Percentiles rank a stretch among this genome's conserved stretches.
Evolutionary conservation across 73 alveolate genomes (phyloP).

Genomic region (Paramecium octaurelia): DNA sequence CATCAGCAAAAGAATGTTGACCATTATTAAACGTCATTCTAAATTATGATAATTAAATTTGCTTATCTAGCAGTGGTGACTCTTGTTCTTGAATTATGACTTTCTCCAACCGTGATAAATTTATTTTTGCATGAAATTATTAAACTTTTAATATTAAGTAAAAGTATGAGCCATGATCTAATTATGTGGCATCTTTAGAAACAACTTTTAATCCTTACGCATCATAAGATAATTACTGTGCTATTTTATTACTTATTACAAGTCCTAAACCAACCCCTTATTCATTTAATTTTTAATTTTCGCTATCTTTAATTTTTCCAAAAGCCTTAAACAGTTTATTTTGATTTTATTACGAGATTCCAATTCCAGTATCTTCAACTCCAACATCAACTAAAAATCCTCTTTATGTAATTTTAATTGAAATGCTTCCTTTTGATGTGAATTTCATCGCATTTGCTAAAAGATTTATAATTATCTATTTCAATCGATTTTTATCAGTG

Average conservation of each 20-base stretch:
- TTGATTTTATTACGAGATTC: slow-evolving; percentile 50
- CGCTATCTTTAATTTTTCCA: slow-evolving; percentile 43
- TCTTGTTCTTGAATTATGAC: neutral
- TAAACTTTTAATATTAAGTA: neutral
- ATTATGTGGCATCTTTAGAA: neutral
- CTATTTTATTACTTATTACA: neutral
- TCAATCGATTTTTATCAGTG: slow-evolving; percentile 58
- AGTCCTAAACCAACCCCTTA: slow-evolving; percentile 51
- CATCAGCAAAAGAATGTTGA: neutral
- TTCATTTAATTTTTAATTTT: neutral
- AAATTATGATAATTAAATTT: neutral
- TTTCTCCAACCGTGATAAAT: neutral
- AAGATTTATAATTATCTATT: slow-evolving; percentile 60
- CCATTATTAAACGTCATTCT: neutral
- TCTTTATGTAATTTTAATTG: slow-evolving; percentile 30
- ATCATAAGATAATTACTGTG: neutral
- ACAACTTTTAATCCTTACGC: neutral
- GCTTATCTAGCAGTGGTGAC: neutral
- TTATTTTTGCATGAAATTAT: neutral
- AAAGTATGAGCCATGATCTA: neutral
- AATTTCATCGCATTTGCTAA: slow-evolving; percentile 67
- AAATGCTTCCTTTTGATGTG: slow-evolving; percentile 57
- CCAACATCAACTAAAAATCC: neutral
- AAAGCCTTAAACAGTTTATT: slow-evolving; percentile 58
- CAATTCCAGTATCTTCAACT: slow-evolving; percentile 69